These are phyloP conservation scores for Leptographium galeiforme DNA, from an alignment of 2,329 filamentous ascomycete genomes.

Conservation along the genomic window DNA sequence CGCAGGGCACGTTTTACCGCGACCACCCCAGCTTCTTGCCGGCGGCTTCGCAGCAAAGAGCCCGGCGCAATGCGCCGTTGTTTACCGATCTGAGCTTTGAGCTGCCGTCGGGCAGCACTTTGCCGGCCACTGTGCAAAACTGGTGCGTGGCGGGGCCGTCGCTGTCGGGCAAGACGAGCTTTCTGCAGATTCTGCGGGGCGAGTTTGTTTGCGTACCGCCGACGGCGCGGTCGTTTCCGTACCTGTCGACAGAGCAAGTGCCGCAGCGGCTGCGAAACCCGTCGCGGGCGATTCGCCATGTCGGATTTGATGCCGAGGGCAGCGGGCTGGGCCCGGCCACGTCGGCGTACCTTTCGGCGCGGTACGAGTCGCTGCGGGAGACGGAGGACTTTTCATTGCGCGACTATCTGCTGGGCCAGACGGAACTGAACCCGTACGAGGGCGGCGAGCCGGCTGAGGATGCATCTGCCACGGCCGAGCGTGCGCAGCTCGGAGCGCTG, in stretches of 20 bases:
- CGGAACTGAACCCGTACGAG: conserved; percentile 62
- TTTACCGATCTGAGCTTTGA: conserved; percentile 60
- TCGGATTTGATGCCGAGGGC: conserved; percentile 72
- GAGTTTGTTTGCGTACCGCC: conserved; percentile 65
- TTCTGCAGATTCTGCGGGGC: conserved; percentile 68
- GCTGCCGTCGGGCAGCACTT: conserved; percentile 40
- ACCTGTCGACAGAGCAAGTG: conserved; percentile 52
- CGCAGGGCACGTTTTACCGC: conserved; percentile 72
- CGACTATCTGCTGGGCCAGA: conserved; percentile 73
- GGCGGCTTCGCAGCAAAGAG: conserved; percentile 7
- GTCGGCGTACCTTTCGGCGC: conserved; percentile 71
- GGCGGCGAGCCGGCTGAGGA: too few relatives aligned
- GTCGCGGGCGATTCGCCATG: conserved; percentile 64
- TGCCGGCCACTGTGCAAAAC: conserved; percentile 31
- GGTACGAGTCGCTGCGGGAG: conserved; percentile 81
- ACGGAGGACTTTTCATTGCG: conserved; percentile 74
- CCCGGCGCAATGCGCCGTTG: conserved; percentile 50
- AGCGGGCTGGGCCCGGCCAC: conserved; percentile 34
- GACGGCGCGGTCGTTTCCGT: conserved; percentile 63
- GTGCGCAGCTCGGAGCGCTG: conserved; percentile 18
- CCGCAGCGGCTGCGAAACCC: conserved; percentile 42
- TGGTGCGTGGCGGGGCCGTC: conserved; percentile 81
- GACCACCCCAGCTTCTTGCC: conserved; percentile 42
- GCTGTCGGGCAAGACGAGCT: conserved; percentile 64
- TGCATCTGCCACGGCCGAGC: too few relatives aligned